A percentile compares a stretch with the other conserved stretches of the same genome.
Evolutionary conservation across 2,329 filamentous ascomycete species (phyloP).

Genomic region (Neophaeococcomyces aloes): DNA sequence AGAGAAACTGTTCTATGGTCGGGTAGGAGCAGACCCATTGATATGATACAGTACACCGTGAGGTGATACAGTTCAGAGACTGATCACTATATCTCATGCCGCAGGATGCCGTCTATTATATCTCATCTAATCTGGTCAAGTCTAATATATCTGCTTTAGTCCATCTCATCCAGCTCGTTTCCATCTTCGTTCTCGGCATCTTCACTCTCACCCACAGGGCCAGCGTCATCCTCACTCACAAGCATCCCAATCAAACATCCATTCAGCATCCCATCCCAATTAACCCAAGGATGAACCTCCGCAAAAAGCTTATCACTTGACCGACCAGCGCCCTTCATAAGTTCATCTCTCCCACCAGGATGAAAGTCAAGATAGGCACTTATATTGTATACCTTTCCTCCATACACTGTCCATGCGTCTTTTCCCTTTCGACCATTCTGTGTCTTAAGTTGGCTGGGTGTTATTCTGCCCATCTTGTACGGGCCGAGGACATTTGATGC

Average conservation of each 20-base stretch:
- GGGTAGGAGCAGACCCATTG: too few species aligned
- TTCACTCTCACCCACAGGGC: slow-evolving; percentile 7
- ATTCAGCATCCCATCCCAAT: slow-evolving; percentile 56
- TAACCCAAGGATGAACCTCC: slow-evolving; percentile 58
- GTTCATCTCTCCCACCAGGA: slow-evolving; percentile 60
- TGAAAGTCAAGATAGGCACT: slow-evolving; percentile 83
- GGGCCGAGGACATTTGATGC: slow-evolving; percentile 38
- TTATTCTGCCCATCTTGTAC: slow-evolving; percentile 56
- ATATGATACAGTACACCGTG: too few species aligned
- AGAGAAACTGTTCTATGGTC: too few species aligned
- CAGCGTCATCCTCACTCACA: slow-evolving; percentile 44
- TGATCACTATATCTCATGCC: too few species aligned
- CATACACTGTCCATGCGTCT: slow-evolving; percentile 83
- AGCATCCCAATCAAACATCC: slow-evolving; percentile 53
- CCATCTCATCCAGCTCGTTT: slow-evolving; percentile 48
- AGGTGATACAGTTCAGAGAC: too few species aligned
- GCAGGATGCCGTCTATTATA: too few species aligned
- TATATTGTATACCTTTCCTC: slow-evolving; percentile 89
- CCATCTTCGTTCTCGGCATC: slow-evolving; percentile 16
- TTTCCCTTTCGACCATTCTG: slow-evolving; percentile 74
- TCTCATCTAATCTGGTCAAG: too few species aligned
- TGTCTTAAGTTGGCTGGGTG: slow-evolving; percentile 65
- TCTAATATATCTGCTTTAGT: too few species aligned
- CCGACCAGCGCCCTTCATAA: slow-evolving; percentile 53
- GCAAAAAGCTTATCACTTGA: slow-evolving; percentile 55